Percentiles rank a stretch among this genome's conserved stretches.
phyloP scores from a whole-genome alignment of 1,284 basidiomycete species.

The Dichomitus squalens region DNA sequence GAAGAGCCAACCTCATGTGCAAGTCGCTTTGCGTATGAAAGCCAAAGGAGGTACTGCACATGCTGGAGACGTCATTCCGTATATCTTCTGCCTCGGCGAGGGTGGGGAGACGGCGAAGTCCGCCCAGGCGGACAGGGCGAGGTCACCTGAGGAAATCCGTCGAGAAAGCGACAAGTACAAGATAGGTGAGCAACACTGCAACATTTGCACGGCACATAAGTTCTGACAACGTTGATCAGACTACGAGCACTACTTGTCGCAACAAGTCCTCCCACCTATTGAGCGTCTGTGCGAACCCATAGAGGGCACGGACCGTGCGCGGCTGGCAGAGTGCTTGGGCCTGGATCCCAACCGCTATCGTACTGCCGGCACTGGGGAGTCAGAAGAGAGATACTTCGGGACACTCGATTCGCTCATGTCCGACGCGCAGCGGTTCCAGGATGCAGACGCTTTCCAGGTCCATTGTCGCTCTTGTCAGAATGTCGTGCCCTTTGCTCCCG shows the following conservation, averaged over 20 bases:
- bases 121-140: constrained; percentile 89
- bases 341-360: constrained; percentile 86
- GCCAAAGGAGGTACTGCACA: constrained; percentile 80
- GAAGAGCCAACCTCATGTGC: constrained; percentile 95
- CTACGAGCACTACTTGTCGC: constrained; percentile 89
- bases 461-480: constrained; percentile 77
- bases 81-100: constrained; percentile 88
- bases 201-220: not conserved
- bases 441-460: constrained; percentile 69
- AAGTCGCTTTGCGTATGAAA: constrained; percentile 94
- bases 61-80: constrained; percentile 93
- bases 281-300: constrained; percentile 96
- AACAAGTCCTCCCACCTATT: constrained; percentile 93
- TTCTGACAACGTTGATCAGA: constrained; percentile 47
- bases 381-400: constrained; percentile 73
- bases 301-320: constrained; percentile 90
- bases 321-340: constrained; percentile 93
- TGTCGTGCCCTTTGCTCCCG: constrained; percentile 63
- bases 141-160: constrained; percentile 92
- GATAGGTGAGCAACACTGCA: constrained; percentile 59
- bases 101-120: constrained; percentile 76
- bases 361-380: constrained; percentile 39
- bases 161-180: constrained; percentile 65
- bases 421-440: constrained; percentile 85
- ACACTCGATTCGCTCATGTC: constrained; percentile 91